Evolutionary conservation across 257 asterid genomes (phyloP), one percentile per base, ranked within the genome.

Genomic region (Solanum chiquidenum): DNA sequence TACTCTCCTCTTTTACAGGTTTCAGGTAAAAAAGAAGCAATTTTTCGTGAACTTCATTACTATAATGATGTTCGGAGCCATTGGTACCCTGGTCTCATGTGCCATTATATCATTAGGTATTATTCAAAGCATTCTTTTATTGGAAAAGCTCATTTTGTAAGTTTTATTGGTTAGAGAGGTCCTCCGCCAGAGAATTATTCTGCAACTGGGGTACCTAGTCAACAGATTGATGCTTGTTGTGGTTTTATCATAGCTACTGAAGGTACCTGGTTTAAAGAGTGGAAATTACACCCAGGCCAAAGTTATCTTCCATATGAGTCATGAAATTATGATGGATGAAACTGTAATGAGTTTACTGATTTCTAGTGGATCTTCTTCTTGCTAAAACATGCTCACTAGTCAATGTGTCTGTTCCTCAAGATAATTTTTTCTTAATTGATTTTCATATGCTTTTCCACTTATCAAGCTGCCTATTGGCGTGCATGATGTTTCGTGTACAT

Each of bases 11-110:
- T 21, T 33, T 87, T 31, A 18, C 93, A 91, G 93, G 86, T 91
- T 91, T 52, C 93, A 90, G 89, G 93, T 91, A 68, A 91, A 91
- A 89, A 91, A 91, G 91, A 91, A 91, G 89, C 91, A 91, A 37
- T 91, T 91, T 89, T 91, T 91, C 55, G 92, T 91, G n/a, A 91
- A 91, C 88, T 91, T 91, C 87, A 87, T 88, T 16, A 91, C 93
- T n/a, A 91, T 91, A 76, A 89, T 84, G 90, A 84, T 91, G 83
- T 91, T 91, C 37, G 93, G 92, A 86, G 93, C 93, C 37, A 84
- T 91, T 74, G 93, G 93, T 64, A 91, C 93, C 72, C 90, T 91
- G 33, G 83, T 91, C 83, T 88, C 91, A 12, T 90, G 90, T 86
- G 89, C 92, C 21, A 83, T 91, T 52, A 91, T 91, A 71, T 89